Base-by-base conservation (phyloP, 2,329 filamentous ascomycete genomes). In the Magnaporthales sp. region DNA sequence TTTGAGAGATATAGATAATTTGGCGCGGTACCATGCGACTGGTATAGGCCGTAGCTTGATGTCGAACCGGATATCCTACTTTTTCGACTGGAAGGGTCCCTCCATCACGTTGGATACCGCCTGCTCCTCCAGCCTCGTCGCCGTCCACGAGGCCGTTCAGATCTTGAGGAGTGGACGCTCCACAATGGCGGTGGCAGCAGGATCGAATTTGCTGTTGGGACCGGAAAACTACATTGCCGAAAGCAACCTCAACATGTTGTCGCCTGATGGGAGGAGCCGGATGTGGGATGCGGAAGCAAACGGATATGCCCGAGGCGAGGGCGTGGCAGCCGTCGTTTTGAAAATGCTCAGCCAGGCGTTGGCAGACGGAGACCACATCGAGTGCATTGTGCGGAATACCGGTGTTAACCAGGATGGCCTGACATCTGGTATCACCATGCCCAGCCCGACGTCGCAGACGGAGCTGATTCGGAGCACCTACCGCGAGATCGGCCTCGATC, bases 231-330 rank as follows among this genome's bases (percentile, higher is more conserved):
- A 67, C 64, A 67, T 70, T 19, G 64, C 67, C 62, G 68, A 70
- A 67, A 66, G 66, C 32, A 67, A 60, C 15, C 61, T 69, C 4
- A 61, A 67, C 56, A 66, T 70, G 64, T 66, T 71, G 0, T 71
- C 69, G 11, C 63, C 64, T 0, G 61, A 66, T 1, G 70, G 70
- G 11, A 66, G 65, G 27, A 68, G 30, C 10, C 61, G 63, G 26
- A 63, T 68, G 0, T 79, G 81, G 56, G 72, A 76, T 22, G 74
- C 77, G 0, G 75, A 73, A 11, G 70, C 76, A 26, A 81, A 81
- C 56, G 88, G 88, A 0, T 90, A 87, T 69, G 86, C 81, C 0
- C 81, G 87, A 10, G 87, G 85, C 8, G 87, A 89, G 70, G 87
- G 86, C 5, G 80, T 82, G 24, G 84, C 78, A 5, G 78, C 82